A percentile compares a stretch with the other conserved stretches of the same genome.
Conservation (phyloP, 108 stramenopile genomes). For the Parietichytrium sp. region DNA sequence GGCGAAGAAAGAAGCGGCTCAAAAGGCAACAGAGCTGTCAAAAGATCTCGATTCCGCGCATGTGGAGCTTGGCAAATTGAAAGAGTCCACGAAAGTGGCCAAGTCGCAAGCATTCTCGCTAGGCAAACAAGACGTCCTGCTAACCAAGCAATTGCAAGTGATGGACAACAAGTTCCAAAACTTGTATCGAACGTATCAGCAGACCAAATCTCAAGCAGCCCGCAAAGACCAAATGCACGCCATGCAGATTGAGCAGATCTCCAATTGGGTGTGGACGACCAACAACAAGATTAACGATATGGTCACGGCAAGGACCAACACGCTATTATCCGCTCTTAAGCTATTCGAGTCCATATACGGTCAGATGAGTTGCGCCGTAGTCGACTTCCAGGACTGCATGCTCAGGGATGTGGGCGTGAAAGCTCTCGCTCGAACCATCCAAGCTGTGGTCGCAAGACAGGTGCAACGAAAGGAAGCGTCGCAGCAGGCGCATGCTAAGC, state of each 20-base stretch:
- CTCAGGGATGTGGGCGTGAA: neutral
- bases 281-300: neutral
- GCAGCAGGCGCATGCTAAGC: neutral
- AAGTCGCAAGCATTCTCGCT: neutral
- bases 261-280: constrained; percentile 29
- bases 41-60: neutral
- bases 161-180: constrained; percentile 8
- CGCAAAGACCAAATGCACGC: neutral
- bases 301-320: neutral
- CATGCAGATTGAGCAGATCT: constrained; percentile 20
- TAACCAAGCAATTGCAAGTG: constrained; percentile 8
- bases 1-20: neutral
- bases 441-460: neutral
- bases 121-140: neutral
- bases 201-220: neutral
- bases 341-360: constrained; percentile 28
- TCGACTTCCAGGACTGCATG: neutral
- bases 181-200: constrained; percentile 11
- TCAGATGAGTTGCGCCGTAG: neutral
- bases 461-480: neutral
- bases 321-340: neutral
- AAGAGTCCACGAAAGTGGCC: neutral
- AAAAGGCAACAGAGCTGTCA: neutral
- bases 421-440: neutral
- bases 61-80: neutral